These are phyloP conservation scores for Clonostachys sp. DNA, from an alignment of 2,329 filamentous ascomycete species.

Conservation along the genomic window DNA sequence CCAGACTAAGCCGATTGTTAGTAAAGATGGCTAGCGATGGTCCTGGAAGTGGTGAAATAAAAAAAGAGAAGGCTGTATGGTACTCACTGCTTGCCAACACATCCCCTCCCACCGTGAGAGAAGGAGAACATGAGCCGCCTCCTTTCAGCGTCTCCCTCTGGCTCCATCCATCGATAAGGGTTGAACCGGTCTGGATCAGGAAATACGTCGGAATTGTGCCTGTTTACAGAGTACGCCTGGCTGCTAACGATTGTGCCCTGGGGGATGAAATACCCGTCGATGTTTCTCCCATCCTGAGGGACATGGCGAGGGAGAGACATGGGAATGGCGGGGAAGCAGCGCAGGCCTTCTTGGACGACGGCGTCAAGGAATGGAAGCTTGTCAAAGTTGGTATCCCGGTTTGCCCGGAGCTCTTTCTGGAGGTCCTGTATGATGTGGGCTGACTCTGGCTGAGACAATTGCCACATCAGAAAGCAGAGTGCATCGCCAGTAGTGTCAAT, in stretches of 20 bases:
- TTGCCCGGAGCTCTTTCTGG: conserved; percentile 31
- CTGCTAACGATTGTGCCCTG: conserved; percentile 52
- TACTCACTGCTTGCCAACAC: conserved; percentile 63
- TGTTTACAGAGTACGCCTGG: conserved; percentile 57
- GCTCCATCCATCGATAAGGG: conserved; percentile 78
- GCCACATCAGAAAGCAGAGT: conserved; percentile 44
- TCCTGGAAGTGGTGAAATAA: not conserved
- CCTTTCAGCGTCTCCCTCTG: conserved; percentile 68
- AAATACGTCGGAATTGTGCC: conserved; percentile 63
- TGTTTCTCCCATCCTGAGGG: conserved; percentile 45
- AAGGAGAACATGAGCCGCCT: conserved; percentile 62
- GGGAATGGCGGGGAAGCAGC: conserved; percentile 58
- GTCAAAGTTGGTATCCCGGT: conserved; percentile 26
- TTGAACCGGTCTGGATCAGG: conserved; percentile 72
- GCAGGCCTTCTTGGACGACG: conserved; percentile 5
- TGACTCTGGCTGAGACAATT: conserved; percentile 37
- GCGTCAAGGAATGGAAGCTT: conserved; percentile 12
- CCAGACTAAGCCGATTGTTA: conserved; percentile 31
- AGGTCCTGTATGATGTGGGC: conserved; percentile 10
- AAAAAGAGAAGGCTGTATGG: not conserved
- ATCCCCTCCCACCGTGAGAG: conserved; percentile 60
- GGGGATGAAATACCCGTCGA: conserved; percentile 52
- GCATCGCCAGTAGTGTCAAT: conserved; percentile 49
- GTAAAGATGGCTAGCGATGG: not conserved
- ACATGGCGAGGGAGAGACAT: conserved; percentile 63